Conservation (phyloP, 2,329 filamentous ascomycete species). For the Plenodomus tracheiphilus region DNA sequence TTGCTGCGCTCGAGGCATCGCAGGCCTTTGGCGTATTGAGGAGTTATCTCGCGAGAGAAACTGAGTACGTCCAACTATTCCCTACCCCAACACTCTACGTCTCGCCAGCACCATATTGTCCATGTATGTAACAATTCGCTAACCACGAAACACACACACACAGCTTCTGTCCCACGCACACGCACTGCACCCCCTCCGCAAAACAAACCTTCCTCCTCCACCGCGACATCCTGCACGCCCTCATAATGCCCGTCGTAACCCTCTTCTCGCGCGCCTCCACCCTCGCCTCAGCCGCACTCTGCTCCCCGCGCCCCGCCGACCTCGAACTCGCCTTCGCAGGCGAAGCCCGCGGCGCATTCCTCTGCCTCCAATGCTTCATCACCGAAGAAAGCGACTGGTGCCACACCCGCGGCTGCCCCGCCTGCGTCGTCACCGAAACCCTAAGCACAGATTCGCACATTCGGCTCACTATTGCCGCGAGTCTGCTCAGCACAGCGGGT, state of each 20-base stretch:
- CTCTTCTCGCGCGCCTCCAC: conserved; percentile 59
- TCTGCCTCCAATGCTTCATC: conserved; percentile 63
- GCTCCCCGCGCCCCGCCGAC: conserved; percentile 54
- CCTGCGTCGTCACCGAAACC: conserved; percentile 50
- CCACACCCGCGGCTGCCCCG: conserved; percentile 59
- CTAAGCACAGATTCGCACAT: conserved; percentile 54
- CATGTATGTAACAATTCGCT: conserved; percentile 2
- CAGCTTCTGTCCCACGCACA: conserved; percentile 52
- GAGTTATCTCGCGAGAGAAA: conserved; percentile 46
- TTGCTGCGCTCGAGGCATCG: conserved; percentile 44
- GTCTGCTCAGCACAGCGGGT: conserved; percentile 40
- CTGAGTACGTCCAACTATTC: conserved; percentile 44
- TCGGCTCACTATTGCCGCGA: conserved; percentile 52
- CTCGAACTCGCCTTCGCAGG: conserved; percentile 61
- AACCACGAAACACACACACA: background rate
- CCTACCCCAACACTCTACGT: no score
- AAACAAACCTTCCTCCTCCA: conserved; percentile 54
- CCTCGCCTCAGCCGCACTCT: conserved; percentile 55
- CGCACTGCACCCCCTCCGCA: conserved; percentile 33
- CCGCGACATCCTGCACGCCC: conserved; percentile 62
- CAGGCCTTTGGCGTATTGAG: conserved; percentile 51
- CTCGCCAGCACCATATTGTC: background rate
- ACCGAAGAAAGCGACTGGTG: conserved; percentile 62
- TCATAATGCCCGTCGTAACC: conserved; percentile 61
- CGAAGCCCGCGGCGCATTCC: conserved; percentile 59